Base-by-base conservation (phyloP, 2,329 filamentous ascomycete species). In the Tolypocladium tundrense region DNA sequence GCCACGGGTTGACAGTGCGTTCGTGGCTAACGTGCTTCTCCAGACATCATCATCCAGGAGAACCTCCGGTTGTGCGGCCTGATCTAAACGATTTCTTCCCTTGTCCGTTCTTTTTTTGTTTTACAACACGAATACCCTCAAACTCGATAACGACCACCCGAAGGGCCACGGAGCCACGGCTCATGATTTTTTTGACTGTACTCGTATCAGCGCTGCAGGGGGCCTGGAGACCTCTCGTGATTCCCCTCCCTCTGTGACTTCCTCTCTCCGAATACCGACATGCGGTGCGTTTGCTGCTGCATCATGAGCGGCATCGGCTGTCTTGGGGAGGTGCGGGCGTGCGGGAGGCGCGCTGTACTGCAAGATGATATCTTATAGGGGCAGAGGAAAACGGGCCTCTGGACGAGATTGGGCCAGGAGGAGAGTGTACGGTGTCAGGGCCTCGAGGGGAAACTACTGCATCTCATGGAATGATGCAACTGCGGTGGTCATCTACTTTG, bases 1-100 rank as follows among this genome's bases (percentile, higher is more conserved):
- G 37, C n/a, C 41, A 11, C 16, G 11, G 10, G 31, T 11, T 27
- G 24, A 1, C 8, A 33, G 45, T 11, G 8, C 0, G 1, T 13
- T 33, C 14, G 27, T 53, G 39, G 58, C 78, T 86, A 76, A 88
- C 68, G 7, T 16, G 2, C 50, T 2, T 1, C 31, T 55, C 2
- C 65, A 96, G 94, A 99, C 78, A 99, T 99, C 75, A 99, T 99
- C 78, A 99, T 99, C 75, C 94, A 99, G 80, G 94, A 97, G 79
- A 99, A 99, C 79, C 86, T 99, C 64, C 88, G 94, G 75, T 84
- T 96, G 75, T 97, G 92, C 77, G 93, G 93, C 83, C 81, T 97
- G 74, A 97, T 97, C 83, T 97, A 88, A 87, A 71, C 67, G 66
- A 67, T 64, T 67, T 69, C 63, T 65, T 70, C 68, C 69, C 63